Base-by-base conservation (phyloP, 495 filamentous ascomycete genomes). In the Patellaria atrata region DNA sequence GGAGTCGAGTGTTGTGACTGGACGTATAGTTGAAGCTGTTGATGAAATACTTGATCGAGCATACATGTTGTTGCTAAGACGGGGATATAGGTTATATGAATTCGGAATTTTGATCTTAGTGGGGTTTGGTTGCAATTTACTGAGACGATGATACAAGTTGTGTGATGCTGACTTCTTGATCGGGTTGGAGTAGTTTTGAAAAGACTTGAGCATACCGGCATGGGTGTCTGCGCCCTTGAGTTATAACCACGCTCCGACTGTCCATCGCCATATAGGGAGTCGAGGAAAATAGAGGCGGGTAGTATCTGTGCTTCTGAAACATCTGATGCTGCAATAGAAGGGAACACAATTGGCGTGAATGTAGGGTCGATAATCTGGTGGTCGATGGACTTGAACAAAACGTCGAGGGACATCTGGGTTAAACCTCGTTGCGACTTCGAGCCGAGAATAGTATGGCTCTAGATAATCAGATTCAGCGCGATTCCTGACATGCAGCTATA, bases 371-470 rank as follows among this genome's bases (percentile, higher is more conserved):
- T 70, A 18, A 83, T 65, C 24, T 74, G 75, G 11, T 65, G 58
- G 16, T 67, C 68, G 25, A 91, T 64, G 8, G 79, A 86, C 31
- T 74, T 73, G 60, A 87, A 96, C 26, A 94, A 68, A 14, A 93
- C 66, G 46, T 96, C 86, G 15, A 96, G 75, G 5, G 82, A 70
- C 51, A 97, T 76, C 52, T 97, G 89, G 3, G 80, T 93, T 32
- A 97, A 60, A 39, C 89, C 89, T 32, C 84, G 77, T 54, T 94
- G 79, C 10, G 70, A 70, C 43, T 75, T 77, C 12, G 81, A 86
- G 33, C 89, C 89, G 8, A 97, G 70, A 45, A 96, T 93, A n/a
- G 89, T 97, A 53, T 97, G 84, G 44, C 80, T 86, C 87, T 96
- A 47, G 17, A 33, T 3, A 24, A 7, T 10, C n/a, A 18, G 17